Percentiles rank a stretch among this genome's conserved stretches.
Evolutionary conservation across 352 stramenopile species (phyloP).

Genomic region (Phytopythium vexans): DNA sequence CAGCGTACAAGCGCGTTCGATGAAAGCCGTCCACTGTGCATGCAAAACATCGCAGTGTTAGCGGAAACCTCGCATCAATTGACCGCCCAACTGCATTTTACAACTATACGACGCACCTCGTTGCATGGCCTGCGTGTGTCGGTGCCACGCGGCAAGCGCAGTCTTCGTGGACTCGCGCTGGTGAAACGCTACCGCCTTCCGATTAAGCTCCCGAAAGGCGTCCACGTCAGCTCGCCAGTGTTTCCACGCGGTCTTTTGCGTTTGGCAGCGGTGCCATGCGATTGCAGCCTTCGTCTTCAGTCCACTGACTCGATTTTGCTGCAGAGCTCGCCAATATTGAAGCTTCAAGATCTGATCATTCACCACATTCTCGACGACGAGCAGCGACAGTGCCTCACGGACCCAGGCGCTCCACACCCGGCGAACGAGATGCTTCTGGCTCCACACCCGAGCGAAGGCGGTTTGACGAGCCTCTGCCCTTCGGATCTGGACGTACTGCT

Average conservation of each 20-base stretch:
- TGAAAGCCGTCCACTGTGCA: conserved; percentile 6
- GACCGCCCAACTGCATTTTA: no score
- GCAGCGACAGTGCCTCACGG: not conserved
- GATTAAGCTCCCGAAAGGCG: not conserved
- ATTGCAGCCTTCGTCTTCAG: conserved; percentile 9
- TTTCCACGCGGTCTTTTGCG: no score
- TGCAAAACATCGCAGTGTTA: not conserved
- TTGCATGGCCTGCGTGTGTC: conserved; percentile 1
- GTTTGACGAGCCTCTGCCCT: not conserved
- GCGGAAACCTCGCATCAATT: not conserved
- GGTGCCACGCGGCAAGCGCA: not conserved
- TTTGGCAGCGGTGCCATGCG: conserved; percentile 1
- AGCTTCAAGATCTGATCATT: conserved; percentile 7
- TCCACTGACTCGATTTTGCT: not conserved
- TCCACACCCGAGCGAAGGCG: not conserved
- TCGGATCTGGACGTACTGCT: conserved; percentile 5
- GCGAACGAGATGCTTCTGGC: not conserved
- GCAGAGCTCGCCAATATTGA: conserved; percentile 4
- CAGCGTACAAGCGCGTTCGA: not conserved
- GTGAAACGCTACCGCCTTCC: no score
- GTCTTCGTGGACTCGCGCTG: not conserved
- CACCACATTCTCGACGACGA: conserved; percentile 7
- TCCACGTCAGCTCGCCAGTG: not conserved
- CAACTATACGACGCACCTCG: conserved; percentile 5
- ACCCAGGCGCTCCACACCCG: conserved; percentile 7